phyloP scores from a whole-genome alignment of 306 rosid species.

The Acacia confusa region DNA sequence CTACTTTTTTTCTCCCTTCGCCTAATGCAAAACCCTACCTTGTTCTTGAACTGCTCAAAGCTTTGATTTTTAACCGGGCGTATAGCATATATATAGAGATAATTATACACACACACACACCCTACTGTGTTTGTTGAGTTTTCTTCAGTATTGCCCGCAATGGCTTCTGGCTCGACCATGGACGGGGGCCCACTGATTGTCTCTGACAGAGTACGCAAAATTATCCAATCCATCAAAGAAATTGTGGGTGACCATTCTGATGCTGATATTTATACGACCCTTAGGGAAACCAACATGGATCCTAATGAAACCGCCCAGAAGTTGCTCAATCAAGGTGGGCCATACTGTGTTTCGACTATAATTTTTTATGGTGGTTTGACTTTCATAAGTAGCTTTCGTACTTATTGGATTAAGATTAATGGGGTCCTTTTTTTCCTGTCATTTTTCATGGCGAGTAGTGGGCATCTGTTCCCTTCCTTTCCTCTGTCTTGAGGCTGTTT shows the following conservation, averaged over 20 bases:
- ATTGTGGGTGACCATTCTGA: conserved; percentile 86
- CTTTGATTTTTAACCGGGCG: conserved; percentile 2
- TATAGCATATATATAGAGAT: background rate
- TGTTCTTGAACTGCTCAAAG: conserved; percentile 29
- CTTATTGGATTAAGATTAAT: conserved; percentile 27
- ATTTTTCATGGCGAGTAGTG: background rate
- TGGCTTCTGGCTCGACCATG: conserved; percentile 63
- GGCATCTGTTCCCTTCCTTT: background rate
- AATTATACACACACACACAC: conserved; percentile 5
- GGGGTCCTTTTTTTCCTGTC: background rate
- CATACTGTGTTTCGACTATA: background rate
- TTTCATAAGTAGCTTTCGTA: background rate
- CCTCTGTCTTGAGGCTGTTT: background rate
- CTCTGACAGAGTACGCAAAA: conserved; percentile 69
- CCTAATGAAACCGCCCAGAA: conserved; percentile 94
- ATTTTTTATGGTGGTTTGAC: background rate
- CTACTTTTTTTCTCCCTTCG: conserved; percentile 15
- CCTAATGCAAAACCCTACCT: conserved; percentile 52
- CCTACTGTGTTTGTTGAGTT: background rate
- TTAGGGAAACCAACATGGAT: conserved; percentile 89
- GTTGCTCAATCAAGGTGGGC: conserved; percentile 91
- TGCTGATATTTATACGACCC: conserved; percentile 79
- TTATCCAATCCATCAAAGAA: conserved; percentile 88
- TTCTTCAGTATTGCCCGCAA: conserved; percentile 32
- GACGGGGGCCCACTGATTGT: conserved; percentile 66